These are phyloP conservation scores for Xylaria sp. DNA, from an alignment of 2,329 filamentous ascomycete genomes.

Conservation along the genomic window DNA sequence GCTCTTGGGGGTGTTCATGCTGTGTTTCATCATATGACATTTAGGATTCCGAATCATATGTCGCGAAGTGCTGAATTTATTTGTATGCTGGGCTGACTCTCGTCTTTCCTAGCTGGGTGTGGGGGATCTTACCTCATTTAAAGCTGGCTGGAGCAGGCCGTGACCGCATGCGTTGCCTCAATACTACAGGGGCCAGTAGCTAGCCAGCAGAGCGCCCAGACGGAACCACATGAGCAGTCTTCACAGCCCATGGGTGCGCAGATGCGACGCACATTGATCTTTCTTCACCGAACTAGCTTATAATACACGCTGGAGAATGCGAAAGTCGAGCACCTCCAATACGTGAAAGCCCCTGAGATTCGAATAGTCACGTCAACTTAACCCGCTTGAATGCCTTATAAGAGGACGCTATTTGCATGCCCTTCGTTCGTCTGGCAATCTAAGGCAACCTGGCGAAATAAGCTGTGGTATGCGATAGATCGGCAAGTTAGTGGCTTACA, in stretches of 20 bases:
- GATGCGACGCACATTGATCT: not conserved
- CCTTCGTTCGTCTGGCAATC: too few species aligned
- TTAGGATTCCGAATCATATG: slow-evolving; percentile 9
- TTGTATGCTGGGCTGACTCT: slow-evolving; percentile 13
- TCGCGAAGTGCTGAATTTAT: slow-evolving; percentile 3
- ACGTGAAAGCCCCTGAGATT: not conserved
- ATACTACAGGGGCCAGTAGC: not conserved
- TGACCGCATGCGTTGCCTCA: not conserved
- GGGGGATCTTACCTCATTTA: slow-evolving; percentile 32
- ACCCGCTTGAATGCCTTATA: too few species aligned
- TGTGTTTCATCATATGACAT: slow-evolving; percentile 23
- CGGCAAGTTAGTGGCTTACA: too few species aligned
- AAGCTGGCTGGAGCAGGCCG: slow-evolving; percentile 15
- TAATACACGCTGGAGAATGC: not conserved
- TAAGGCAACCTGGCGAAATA: too few species aligned
- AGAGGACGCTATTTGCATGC: too few species aligned
- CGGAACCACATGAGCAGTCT: slow-evolving; percentile 11
- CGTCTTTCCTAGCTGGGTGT: not conserved
- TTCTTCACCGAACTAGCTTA: slow-evolving; percentile 16
- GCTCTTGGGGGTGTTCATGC: slow-evolving; percentile 27
- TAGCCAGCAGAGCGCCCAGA: not conserved
- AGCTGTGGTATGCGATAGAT: too few species aligned
- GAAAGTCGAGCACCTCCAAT: not conserved
- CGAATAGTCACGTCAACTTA: not conserved
- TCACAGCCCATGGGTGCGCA: slow-evolving; percentile 7